Evolutionary conservation across 805 yeast genomes (phyloP).

Genomic region (Wickerhamiella allomyrinae): DNA sequence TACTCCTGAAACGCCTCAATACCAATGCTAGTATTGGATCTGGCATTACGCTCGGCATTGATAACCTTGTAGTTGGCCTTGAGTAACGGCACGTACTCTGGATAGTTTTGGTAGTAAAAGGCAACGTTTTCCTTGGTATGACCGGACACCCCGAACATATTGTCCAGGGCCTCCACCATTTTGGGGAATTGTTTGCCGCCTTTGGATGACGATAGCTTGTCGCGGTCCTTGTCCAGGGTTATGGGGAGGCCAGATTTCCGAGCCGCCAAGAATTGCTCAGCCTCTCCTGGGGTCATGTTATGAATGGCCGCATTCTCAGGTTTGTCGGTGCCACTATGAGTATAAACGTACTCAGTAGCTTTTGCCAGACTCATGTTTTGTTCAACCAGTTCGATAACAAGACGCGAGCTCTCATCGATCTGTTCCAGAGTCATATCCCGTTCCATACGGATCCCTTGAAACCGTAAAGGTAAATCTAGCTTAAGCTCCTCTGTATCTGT

Average conservation of each 20-base stretch:
- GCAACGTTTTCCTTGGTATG: slow-evolving; percentile 1
- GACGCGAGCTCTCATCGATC: neutral
- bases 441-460: neutral
- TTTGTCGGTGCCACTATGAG: neutral
- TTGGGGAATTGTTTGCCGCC: neutral
- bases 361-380: neutral
- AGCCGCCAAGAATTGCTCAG: neutral
- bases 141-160: neutral
- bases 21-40: neutral
- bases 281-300: neutral
- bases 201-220: neutral
- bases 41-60: slow-evolving; percentile 1
- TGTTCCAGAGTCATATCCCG: neutral
- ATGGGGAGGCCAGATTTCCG: neutral
- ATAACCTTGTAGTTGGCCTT: neutral
- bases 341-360: slow-evolving; percentile 1
- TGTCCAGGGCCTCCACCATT: neutral
- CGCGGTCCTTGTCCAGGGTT: neutral
- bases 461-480: neutral
- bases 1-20: neutral
- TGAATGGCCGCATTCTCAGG: neutral
- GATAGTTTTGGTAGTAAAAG: neutral
- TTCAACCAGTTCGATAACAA: neutral
- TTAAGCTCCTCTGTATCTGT: no score
- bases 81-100: neutral